Percentiles rank a stretch among this genome's conserved stretches.
Conservation (phyloP, 768 basidiomycete genomes). For the Lyophyllum atratum region DNA sequence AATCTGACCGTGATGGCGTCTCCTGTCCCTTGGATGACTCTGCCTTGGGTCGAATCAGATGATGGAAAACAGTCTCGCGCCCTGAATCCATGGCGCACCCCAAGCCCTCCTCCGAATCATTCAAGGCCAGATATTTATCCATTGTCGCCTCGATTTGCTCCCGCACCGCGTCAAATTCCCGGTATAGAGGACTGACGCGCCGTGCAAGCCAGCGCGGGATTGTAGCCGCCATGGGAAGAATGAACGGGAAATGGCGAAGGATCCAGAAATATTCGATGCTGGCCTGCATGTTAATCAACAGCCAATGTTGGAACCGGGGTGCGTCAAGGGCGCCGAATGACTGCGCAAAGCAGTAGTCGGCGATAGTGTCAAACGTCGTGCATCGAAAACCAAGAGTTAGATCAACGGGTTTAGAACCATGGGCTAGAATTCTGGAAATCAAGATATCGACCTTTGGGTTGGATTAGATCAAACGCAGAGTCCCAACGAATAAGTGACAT, state of each 20-base stretch:
- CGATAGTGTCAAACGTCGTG: slow-evolving; percentile 21
- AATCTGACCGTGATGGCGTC: not conserved
- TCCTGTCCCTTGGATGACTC: slow-evolving; percentile 1
- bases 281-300: slow-evolving; percentile 3
- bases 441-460: slow-evolving; percentile 2
- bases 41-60: slow-evolving; percentile 19
- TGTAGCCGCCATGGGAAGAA: not conserved
- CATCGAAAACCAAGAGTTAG: slow-evolving; percentile 21
- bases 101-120: not conserved
- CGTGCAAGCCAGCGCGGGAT: slow-evolving; percentile 1
- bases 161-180: slow-evolving; percentile 7
- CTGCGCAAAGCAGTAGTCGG: slow-evolving; percentile 19
- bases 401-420: slow-evolving; percentile 14
- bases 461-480: not conserved
- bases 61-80: slow-evolving; percentile 30
- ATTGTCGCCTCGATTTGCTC: slow-evolving; percentile 19
- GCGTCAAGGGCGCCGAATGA: slow-evolving; percentile 25
- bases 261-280: slow-evolving; percentile 4
- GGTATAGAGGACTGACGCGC: slow-evolving; percentile 2
- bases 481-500: not conserved
- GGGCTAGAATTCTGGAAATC: not conserved
- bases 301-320: slow-evolving; percentile 29
- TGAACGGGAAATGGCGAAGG: slow-evolving; percentile 13
- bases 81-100: slow-evolving; percentile 3
- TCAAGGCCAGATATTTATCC: slow-evolving; percentile 4